Conservation (phyloP, 179 eudicot species). For the Carnegiea gigantea region DNA sequence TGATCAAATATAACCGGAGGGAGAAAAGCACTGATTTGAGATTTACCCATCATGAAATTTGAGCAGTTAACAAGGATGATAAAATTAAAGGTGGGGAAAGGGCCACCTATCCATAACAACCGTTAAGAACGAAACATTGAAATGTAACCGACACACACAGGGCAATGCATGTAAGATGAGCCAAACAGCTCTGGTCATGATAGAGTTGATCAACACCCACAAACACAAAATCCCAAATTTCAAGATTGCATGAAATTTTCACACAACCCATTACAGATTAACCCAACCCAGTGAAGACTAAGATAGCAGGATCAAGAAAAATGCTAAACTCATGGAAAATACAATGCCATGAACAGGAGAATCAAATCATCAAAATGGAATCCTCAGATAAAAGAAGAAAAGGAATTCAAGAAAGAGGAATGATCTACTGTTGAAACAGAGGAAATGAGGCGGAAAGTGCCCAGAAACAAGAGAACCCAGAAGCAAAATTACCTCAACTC, state of each 20-base stretch:
- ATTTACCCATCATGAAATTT: conserved; percentile 3
- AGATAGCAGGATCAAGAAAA: background rate
- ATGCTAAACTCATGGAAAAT: background rate
- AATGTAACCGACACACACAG: conserved; percentile 12
- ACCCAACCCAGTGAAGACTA: background rate
- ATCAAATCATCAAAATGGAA: background rate
- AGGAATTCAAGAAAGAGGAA: background rate
- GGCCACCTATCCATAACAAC: background rate
- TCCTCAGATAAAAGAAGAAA: background rate
- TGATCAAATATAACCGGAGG: conserved; percentile 1
- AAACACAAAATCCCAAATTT: conserved; percentile 25
- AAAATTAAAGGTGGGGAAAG: background rate
- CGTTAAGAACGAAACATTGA: background rate
- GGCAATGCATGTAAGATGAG: conserved; percentile 33
- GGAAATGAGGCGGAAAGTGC: background rate
- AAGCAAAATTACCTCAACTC: conserved; percentile 29
- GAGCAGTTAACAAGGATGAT: background rate
- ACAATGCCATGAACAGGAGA: background rate
- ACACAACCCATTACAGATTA: background rate
- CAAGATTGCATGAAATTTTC: conserved; percentile 22
- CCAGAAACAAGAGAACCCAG: background rate
- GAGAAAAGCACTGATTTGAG: background rate
- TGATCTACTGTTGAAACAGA: conserved; percentile 3
- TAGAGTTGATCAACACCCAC: conserved; percentile 15
- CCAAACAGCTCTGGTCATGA: conserved; percentile 17